A percentile compares a stretch with the other conserved stretches of the same genome.
Conservation (phyloP, 2,329 filamentous ascomycete genomes). For the Talaromyces sp. region DNA sequence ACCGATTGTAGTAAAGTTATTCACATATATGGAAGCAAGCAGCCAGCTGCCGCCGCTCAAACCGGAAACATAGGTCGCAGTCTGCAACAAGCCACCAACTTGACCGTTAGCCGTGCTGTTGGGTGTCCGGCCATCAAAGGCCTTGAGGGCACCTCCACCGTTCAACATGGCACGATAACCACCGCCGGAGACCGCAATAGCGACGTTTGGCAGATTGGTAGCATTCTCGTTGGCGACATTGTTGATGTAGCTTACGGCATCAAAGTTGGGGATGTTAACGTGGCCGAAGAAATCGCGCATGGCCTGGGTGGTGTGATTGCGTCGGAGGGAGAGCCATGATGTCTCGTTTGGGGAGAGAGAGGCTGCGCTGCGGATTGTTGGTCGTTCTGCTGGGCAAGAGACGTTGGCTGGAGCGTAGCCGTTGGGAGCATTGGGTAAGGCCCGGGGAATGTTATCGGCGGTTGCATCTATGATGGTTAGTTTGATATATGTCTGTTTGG, state of each 20-base stretch:
- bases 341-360: conserved; percentile 64
- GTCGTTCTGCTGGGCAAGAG: conserved; percentile 64
- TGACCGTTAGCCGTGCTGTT: conserved; percentile 60
- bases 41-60: conserved; percentile 82
- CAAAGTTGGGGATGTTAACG: conserved; percentile 67
- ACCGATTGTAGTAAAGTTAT: conserved; percentile 69
- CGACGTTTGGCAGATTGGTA: conserved; percentile 60
- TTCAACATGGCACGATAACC: conserved; percentile 84
- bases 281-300: conserved; percentile 67
- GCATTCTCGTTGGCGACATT: conserved; percentile 50
- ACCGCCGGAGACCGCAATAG: conserved; percentile 73
- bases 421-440: conserved; percentile 54
- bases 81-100: conserved; percentile 74
- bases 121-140: conserved; percentile 68
- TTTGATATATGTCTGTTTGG: background rate
- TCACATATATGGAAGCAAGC: conserved; percentile 70
- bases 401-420: conserved; percentile 67
- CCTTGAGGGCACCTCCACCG: conserved; percentile 71
- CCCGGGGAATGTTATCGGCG: conserved; percentile 26
- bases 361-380: conserved; percentile 61
- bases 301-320: conserved; percentile 67
- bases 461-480: background rate
- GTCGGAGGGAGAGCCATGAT: conserved; percentile 66
- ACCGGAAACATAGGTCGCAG: conserved; percentile 73
- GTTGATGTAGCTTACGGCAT: conserved; percentile 66